Evolutionary conservation across 78 protist genomes (phyloP).

Genomic region (Tieghemostelium lacteum): DNA sequence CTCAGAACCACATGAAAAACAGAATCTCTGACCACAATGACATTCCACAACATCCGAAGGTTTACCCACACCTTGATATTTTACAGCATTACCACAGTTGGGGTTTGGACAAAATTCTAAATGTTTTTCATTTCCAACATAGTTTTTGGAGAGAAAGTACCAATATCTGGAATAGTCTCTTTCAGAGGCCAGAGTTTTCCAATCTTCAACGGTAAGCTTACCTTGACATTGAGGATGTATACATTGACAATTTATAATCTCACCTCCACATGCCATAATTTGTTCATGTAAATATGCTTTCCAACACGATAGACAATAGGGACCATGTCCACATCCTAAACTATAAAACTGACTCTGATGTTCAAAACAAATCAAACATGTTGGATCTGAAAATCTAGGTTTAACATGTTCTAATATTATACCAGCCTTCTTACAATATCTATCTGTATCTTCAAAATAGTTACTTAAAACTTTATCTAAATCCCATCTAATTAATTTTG

Average conservation of each 20-base stretch:
- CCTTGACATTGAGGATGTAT: conserved; percentile 45
- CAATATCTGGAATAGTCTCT: conserved; percentile 65
- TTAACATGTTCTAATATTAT: background rate
- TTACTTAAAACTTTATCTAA: conserved; percentile 22
- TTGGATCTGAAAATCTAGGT: background rate
- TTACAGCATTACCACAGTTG: conserved; percentile 73
- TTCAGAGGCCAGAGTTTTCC: conserved; percentile 35
- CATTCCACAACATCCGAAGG: conserved; percentile 81
- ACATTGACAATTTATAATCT: conserved; percentile 23
- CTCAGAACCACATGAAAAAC: conserved; percentile 80
- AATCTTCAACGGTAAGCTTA: conserved; percentile 50
- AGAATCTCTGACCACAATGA: conserved; percentile 77
- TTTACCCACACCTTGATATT: conserved; percentile 45
- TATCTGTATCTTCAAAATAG: conserved; percentile 79
- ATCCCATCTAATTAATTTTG: conserved; percentile 68
- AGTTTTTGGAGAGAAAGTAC: conserved; percentile 78
- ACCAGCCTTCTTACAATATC: conserved; percentile 48
- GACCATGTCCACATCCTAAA: conserved; percentile 71
- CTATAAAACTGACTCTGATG: background rate
- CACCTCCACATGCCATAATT: conserved; percentile 35
- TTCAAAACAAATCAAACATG: conserved; percentile 66
- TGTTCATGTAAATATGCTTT: conserved; percentile 56
- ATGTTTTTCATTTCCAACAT: conserved; percentile 46
- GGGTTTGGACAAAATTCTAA: conserved; percentile 82
- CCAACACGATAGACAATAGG: conserved; percentile 65